A percentile compares a stretch with the other conserved stretches of the same genome.
Conservation (phyloP, 2,329 filamentous ascomycete species). For the Graphilbum sp. region DNA sequence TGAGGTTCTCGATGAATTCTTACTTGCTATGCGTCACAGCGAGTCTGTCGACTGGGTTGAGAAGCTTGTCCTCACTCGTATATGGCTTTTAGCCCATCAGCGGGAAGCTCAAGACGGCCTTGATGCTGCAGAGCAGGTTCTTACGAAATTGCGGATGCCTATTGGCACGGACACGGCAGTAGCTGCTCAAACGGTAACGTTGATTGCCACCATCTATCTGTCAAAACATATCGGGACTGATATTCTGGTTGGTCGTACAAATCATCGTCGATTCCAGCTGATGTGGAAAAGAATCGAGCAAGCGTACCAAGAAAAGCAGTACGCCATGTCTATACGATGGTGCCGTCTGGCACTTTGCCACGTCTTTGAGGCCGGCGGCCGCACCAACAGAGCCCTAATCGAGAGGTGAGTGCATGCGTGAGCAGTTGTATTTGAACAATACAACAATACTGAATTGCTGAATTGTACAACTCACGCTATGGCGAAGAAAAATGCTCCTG, state of each 20-base stretch:
- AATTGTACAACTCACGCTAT: no score
- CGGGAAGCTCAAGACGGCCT: conserved; percentile 17
- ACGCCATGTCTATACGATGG: conserved; percentile 47
- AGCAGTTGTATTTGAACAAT: no score
- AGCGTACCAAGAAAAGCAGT: conserved; percentile 33
- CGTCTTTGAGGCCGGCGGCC: conserved; percentile 49
- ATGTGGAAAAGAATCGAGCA: conserved; percentile 67
- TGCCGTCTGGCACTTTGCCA: conserved; percentile 51
- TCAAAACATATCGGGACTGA: conserved; percentile 6
- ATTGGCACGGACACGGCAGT: conserved; percentile 46
- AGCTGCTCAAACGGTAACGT: conserved; percentile 47
- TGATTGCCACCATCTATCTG: no score
- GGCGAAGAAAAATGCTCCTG: conserved; percentile 56
- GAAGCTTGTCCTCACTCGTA: conserved; percentile 47
- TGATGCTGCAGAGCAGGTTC: conserved; percentile 18
- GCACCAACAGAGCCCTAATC: conserved; percentile 51
- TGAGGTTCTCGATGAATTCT: conserved; percentile 44
- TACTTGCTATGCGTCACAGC: conserved; percentile 29
- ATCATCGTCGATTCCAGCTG: conserved; percentile 31
- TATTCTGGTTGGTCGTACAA: not conserved
- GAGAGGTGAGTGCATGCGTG: conserved; percentile 30
- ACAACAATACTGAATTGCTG: no score
- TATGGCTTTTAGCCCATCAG: conserved; percentile 45
- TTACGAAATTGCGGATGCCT: conserved; percentile 24
- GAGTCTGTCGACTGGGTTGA: conserved; percentile 46